Evolutionary conservation across 2,329 filamentous ascomycete genomes (phyloP).

Genomic region (Trichoderma pleuroti): DNA sequence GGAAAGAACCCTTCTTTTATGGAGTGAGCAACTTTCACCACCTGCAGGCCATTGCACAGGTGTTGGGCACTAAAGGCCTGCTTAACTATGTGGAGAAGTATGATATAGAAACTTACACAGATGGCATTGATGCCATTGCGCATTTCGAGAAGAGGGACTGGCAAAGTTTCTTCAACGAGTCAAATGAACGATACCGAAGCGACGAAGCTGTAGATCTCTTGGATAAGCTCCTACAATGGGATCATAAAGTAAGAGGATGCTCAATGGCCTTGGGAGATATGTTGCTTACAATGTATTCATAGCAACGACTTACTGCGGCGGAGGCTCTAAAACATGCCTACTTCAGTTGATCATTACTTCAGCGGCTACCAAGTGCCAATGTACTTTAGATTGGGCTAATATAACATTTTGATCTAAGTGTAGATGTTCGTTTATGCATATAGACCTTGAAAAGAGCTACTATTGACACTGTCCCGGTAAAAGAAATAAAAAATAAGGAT

Average conservation of each 20-base stretch:
- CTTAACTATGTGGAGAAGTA: conserved; percentile 99
- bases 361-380: neutral
- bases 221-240: conserved; percentile 92
- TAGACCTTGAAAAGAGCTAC: neutral
- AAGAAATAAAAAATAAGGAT: neutral
- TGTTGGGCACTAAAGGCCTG: conserved; percentile 94
- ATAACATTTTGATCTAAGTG: neutral
- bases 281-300: neutral
- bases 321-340: neutral
- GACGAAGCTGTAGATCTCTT: conserved; percentile 97
- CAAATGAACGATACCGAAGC: conserved; percentile 94
- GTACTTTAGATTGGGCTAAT: neutral
- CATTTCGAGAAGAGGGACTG: conserved; percentile 96
- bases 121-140: conserved; percentile 96
- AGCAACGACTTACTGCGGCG: neutral
- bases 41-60: conserved; percentile 97
- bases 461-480: too few species aligned
- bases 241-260: conserved; percentile 69
- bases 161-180: conserved; percentile 92
- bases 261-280: neutral
- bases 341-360: neutral
- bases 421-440: neutral
- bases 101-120: conserved; percentile 93
- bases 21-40: conserved; percentile 98
- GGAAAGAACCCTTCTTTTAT: conserved; percentile 99